Evolutionary conservation across 371 early-diverging fungal genomes (phyloP), one percentile per base, ranked within the genome.

Genomic region (Fennellomyces sp.): DNA sequence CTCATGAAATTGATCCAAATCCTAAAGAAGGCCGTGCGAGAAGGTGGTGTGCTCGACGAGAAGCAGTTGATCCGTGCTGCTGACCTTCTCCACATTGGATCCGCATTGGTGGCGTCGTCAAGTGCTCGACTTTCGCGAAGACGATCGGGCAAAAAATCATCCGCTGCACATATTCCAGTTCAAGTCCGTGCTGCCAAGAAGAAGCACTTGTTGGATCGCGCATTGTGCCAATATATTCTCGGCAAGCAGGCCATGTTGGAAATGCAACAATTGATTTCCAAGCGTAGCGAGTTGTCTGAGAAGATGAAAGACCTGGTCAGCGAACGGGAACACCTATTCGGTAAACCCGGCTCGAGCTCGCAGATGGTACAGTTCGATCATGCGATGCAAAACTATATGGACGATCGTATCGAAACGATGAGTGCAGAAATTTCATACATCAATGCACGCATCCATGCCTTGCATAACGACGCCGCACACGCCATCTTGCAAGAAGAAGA

Each of bases 351-450:
- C 25, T 79, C 75, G 45, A 55, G 55, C 19, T 64, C 58, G 64
- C 69, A 65, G 19, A 73, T 73, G 1, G 62, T 72, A 6, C 45
- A 75, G 21, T 61, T 80, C 36, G 75, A 78, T 12, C 72, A 71
- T 58, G 83, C 86, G 29, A 74, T 85, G 2, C 71, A 81, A 28
- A 71, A 81, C 17, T 88, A 89, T 63, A 89, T 92, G 88, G 91
- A 93, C 54, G 93, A 93, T 38, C 88, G 91, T 7, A 74, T 95
- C n/a, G 88, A 88, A 51, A 83, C 87, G 28, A 86, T 95, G 29
- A 91, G 89, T 35, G 86, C 93, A 13, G 95, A 94, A 64, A 83
- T 95, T 29, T 73, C 85, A 3, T 91, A 86, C 56, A 63, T 91
- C 19, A 86, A 88, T 59, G 86, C 84, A 23, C 83, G 88, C 26